Conservation (phyloP, 2,329 filamentous ascomycete species). For the Fusarium mexicanum region DNA sequence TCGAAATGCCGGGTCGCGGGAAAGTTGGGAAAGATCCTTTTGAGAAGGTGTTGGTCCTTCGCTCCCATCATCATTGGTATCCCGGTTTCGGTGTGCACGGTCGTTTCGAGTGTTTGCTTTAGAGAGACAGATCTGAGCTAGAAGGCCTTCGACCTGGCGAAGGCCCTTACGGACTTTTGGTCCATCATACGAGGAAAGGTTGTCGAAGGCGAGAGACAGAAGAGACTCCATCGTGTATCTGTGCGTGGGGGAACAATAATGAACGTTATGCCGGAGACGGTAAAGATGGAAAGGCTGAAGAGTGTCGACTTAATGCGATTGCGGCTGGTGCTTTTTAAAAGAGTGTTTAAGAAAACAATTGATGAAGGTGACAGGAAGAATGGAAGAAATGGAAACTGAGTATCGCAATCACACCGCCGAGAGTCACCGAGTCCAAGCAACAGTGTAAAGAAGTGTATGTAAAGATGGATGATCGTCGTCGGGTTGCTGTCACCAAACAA, state of each 20-base stretch:
- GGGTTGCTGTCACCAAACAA: constrained; percentile 16
- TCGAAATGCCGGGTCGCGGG: constrained; percentile 86
- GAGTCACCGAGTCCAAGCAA: constrained; percentile 10
- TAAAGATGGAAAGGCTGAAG: constrained; percentile 12
- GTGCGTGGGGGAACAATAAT: constrained; percentile 5
- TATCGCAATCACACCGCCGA: constrained; percentile 1
- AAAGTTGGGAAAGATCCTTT: constrained; percentile 75
- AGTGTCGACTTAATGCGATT: neutral
- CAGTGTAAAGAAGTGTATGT: neutral
- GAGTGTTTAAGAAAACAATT: constrained; percentile 3
- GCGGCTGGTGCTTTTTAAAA: constrained; percentile 5
- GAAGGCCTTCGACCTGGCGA: constrained; percentile 90
- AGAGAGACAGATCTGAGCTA: constrained; percentile 93
- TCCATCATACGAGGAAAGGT: constrained; percentile 91
- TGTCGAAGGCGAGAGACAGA: constrained; percentile 93
- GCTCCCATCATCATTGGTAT: constrained; percentile 48
- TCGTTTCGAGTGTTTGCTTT: constrained; percentile 56
- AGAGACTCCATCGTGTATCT: constrained; percentile 80
- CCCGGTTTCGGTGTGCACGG: constrained; percentile 25
- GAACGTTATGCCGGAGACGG: constrained; percentile 3
- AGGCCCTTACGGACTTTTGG: constrained; percentile 92
- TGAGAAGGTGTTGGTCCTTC: constrained; percentile 55
- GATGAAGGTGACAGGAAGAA: constrained; percentile 13
- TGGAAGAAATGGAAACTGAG: constrained; percentile 9
- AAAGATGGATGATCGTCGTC: neutral